These are phyloP conservation scores for Neostapfia colusana DNA, from an alignment of 176 grass and related monocot species.

Conservation along the genomic window DNA sequence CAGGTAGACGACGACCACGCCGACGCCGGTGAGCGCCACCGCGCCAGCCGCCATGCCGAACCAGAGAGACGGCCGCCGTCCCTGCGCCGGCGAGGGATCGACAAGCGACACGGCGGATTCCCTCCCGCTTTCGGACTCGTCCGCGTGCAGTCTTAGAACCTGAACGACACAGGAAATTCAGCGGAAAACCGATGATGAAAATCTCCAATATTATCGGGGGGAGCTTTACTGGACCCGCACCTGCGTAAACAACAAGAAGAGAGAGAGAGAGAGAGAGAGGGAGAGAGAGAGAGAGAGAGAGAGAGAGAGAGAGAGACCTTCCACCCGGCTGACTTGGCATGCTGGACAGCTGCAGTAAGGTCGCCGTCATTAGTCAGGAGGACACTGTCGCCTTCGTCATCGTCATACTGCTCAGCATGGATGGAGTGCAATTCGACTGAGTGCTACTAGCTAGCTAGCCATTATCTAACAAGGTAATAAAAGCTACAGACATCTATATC, in stretches of 20 bases:
- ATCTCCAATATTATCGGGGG: not conserved
- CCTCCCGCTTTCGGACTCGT: not conserved
- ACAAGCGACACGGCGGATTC: not conserved
- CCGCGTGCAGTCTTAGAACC: conserved; percentile 69
- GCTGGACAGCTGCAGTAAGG: conserved; percentile 55
- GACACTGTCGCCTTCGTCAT: conserved; percentile 86
- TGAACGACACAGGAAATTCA: conserved; percentile 31
- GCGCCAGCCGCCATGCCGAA: conserved; percentile 36
- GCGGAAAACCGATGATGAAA: not conserved
- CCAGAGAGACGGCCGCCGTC: conserved; percentile 17
- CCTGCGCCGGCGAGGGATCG: not conserved
- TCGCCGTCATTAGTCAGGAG: conserved; percentile 54
- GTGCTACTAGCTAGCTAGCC: no score
- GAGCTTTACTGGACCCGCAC: not conserved
- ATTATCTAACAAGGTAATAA: no score
- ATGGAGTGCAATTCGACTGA: not conserved
- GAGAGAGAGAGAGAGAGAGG: no score
- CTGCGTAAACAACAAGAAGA: not conserved
- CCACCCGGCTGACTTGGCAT: conserved; percentile 64
- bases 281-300: no score
- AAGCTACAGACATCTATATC: no score
- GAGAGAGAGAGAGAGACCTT: no score
- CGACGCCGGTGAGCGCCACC: conserved; percentile 38
- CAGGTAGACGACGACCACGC: conserved; percentile 47
- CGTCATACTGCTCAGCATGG: conserved; percentile 47